Evolutionary conservation across 208 protist genomes (phyloP).

Genomic region (Leishmania turanica): DNA sequence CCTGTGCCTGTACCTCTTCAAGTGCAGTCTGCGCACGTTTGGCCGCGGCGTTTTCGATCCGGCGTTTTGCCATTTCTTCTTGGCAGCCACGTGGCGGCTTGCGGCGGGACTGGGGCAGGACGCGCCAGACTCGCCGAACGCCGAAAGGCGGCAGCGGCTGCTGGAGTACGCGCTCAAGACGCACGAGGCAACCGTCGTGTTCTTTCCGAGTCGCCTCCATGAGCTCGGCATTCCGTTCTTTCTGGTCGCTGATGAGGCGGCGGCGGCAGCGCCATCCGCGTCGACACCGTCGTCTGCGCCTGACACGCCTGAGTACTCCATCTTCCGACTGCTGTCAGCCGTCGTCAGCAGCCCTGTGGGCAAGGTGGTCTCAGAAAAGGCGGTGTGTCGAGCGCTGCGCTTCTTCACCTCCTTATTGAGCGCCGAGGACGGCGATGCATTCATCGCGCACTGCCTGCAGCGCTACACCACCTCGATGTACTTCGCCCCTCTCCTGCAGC

Average conservation of each 20-base stretch:
- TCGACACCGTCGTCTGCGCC: background rate
- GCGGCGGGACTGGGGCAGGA: conserved; percentile 24
- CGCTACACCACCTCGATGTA: conserved; percentile 16
- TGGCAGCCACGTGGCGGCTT: conserved; percentile 53
- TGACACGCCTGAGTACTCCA: conserved; percentile 5
- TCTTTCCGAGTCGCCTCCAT: conserved; percentile 49
- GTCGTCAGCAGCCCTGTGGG: conserved; percentile 43
- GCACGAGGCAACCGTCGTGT: conserved; percentile 41
- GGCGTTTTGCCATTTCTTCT: conserved; percentile 58
- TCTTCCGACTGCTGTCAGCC: conserved; percentile 28
- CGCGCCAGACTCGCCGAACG: conserved; percentile 4
- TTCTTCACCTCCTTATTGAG: conserved; percentile 45
- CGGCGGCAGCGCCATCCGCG: background rate
- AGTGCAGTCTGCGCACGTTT: conserved; percentile 76
- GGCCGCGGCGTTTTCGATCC: conserved; percentile 69
- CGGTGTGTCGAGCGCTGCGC: conserved; percentile 60
- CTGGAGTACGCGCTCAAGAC: conserved; percentile 80
- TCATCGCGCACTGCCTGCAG: conserved; percentile 31
- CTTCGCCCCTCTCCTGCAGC: conserved; percentile 35
- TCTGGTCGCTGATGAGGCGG: conserved; percentile 2
- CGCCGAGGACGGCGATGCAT: conserved; percentile 58
- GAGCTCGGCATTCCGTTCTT: conserved; percentile 54
- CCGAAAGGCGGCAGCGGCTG: conserved; percentile 36
- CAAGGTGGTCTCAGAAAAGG: conserved; percentile 56
- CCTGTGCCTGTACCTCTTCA: conserved; percentile 65